These are phyloP conservation scores for Lycium barbarum DNA, from an alignment of 257 asterid species.

Conservation along the genomic window DNA sequence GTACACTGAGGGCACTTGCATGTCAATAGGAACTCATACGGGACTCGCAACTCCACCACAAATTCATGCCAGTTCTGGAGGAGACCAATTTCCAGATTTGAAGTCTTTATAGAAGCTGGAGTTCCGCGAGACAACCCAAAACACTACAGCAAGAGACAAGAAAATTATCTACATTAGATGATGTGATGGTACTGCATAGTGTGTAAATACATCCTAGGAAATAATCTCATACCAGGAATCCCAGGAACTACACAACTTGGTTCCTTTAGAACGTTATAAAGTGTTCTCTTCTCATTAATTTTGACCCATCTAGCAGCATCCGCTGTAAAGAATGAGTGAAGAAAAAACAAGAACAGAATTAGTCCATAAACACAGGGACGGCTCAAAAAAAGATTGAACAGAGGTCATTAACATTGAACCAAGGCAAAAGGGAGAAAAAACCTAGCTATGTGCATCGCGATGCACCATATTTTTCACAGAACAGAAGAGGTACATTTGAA, in stretches of 20 bases:
- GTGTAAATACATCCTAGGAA: slow-evolving; percentile 27
- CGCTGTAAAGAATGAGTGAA: slow-evolving; percentile 43
- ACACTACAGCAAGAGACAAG: slow-evolving; percentile 57
- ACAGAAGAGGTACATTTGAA: not conserved
- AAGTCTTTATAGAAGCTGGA: slow-evolving; percentile 75
- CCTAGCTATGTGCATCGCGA: not conserved
- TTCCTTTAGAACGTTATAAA: slow-evolving; percentile 65
- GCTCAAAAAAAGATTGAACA: not conserved
- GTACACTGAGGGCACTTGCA: not conserved
- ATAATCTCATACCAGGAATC: slow-evolving; percentile 72
- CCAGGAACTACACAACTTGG: slow-evolving; percentile 69
- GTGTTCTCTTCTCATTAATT: slow-evolving; percentile 74
- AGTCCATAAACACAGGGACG: not conserved
- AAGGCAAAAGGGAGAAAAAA: not conserved
- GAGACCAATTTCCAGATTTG: slow-evolving; percentile 82
- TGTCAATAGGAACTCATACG: not conserved
- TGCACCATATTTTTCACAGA: not conserved
- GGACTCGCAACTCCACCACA: not conserved
- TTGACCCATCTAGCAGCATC: slow-evolving; percentile 62
- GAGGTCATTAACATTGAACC: slow-evolving; percentile 10
- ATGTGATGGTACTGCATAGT: not conserved
- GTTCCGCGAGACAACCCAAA: slow-evolving; percentile 68
- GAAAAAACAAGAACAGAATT: not conserved
- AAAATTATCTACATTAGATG: not conserved
- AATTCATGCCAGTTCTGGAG: slow-evolving; percentile 50